Evolutionary conservation across 495 filamentous ascomycete genomes (phyloP), one percentile per base, ranked within the genome.

Genomic region (Usnea hakonensis): DNA sequence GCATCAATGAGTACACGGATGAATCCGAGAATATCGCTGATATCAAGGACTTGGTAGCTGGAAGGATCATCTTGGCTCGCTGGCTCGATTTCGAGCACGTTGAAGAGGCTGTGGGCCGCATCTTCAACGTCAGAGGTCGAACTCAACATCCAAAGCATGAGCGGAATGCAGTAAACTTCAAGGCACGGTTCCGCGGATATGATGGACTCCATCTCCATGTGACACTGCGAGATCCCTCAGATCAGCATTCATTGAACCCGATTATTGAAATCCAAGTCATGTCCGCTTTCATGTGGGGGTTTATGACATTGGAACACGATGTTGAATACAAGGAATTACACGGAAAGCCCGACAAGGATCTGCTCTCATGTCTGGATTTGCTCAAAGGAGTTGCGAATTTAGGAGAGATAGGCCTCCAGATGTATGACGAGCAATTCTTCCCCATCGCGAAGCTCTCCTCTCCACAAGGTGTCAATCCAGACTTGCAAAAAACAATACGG

Each of bases 261-360:
- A n/a, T 57, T 21, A 57, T 57, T 21, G 55, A 57, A 21, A 57
- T 57, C 32, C 55, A 57, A 57, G 30, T 57, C n/a, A 57, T 57
- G 55, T 35, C 55, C 13, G 14, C 55, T 57, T 57, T 57, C 36
- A 57, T 57, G 55, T 57, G 55, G 55, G 55, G 32, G 2, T 57
- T 35, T 41, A 21, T 21, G 2, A 57, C 21, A 16, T 32, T 57
- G 36, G 55, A 32, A 17, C 55, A 57, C 40, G 55, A 57, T 40
- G 40, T 40, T 26, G 33, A 41, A 40, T 57, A 57, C 55, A 57
- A 57, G 21, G 9, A 41, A 57, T 40, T 41, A 57, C 55, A 57
- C 7, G 55, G 55, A 28, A 16, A 57, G 55, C 36, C 55, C n/a
- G 21, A 14, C n/a, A 32, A 57, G 32, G 55, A 26, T 40, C 13